Conservation (phyloP, 768 basidiomycete genomes). For the Pleurotus ostreatus region DNA sequence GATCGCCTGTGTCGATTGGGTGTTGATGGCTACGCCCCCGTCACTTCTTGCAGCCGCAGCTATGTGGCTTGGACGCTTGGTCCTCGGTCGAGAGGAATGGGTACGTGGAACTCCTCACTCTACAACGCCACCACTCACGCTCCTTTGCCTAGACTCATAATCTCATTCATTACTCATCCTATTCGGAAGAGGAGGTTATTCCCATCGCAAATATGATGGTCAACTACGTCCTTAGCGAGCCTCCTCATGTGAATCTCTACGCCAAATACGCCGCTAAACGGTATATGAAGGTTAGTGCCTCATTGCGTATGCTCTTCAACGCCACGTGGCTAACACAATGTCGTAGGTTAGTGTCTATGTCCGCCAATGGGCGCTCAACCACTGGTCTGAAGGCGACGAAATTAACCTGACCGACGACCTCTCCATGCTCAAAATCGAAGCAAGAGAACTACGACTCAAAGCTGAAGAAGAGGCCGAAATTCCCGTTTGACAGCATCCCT, state of each 20-base stretch:
- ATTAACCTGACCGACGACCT: constrained; percentile 44
- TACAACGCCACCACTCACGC: neutral
- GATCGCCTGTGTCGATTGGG: constrained; percentile 77
- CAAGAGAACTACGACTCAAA: constrained; percentile 18
- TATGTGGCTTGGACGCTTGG: constrained; percentile 80
- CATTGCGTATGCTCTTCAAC: neutral
- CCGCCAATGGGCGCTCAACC: constrained; percentile 60
- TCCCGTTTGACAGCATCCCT: neutral
- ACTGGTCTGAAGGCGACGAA: constrained; percentile 44
- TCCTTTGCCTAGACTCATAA: constrained; percentile 66
- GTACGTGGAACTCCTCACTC: constrained; percentile 36
- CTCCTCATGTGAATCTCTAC: constrained; percentile 73
- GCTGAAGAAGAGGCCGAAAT: constrained; percentile 6
- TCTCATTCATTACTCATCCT: constrained; percentile 84
- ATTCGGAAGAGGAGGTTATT: constrained; percentile 73
- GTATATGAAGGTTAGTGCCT: constrained; percentile 66
- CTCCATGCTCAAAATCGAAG: constrained; percentile 33
- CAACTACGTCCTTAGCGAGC: constrained; percentile 71
- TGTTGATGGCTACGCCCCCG: constrained; percentile 70
- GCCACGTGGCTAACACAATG: constrained; percentile 1
- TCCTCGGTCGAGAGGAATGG: constrained; percentile 81
- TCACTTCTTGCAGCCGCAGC: constrained; percentile 80
- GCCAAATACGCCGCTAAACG: constrained; percentile 87
- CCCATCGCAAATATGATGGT: constrained; percentile 85
- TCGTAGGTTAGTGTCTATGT: constrained; percentile 59